These are phyloP conservation scores for Sinapis alba DNA, from an alignment of 441 rosid species.

Conservation along the genomic window DNA sequence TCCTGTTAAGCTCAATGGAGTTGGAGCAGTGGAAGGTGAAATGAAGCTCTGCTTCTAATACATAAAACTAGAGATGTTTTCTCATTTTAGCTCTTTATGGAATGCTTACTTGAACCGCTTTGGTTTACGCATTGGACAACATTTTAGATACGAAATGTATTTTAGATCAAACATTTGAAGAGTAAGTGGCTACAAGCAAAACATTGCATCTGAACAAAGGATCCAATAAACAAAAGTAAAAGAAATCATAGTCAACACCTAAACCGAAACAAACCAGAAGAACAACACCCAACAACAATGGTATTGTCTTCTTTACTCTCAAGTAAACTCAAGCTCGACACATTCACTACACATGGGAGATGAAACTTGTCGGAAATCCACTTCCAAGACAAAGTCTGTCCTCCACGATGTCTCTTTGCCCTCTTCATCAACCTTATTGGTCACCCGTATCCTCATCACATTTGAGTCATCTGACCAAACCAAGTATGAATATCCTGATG, in stretches of 20 bases:
- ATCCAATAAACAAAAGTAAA: too few species aligned
- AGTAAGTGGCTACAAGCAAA: too few species aligned
- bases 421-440: background rate
- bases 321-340: too few species aligned
- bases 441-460: background rate
- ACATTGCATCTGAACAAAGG: background rate
- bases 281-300: too few species aligned
- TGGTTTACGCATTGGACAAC: background rate
- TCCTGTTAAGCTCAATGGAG: slow-evolving; percentile 50
- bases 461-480: too few species aligned
- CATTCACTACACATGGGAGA: background rate
- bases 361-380: background rate
- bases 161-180: too few species aligned
- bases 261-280: too few species aligned
- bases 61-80: background rate
- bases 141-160: too few species aligned
- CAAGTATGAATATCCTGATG: background rate
- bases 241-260: too few species aligned
- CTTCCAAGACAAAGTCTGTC: background rate
- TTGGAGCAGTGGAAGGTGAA: slow-evolving; percentile 59
- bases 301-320: too few species aligned
- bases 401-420: background rate
- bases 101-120: slow-evolving; percentile 3
- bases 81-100: background rate
- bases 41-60: slow-evolving; percentile 6